Evolutionary conservation across 805 yeast species (phyloP), one percentile per base, ranked within the genome.

Genomic region (Ogataea degrootiae): DNA sequence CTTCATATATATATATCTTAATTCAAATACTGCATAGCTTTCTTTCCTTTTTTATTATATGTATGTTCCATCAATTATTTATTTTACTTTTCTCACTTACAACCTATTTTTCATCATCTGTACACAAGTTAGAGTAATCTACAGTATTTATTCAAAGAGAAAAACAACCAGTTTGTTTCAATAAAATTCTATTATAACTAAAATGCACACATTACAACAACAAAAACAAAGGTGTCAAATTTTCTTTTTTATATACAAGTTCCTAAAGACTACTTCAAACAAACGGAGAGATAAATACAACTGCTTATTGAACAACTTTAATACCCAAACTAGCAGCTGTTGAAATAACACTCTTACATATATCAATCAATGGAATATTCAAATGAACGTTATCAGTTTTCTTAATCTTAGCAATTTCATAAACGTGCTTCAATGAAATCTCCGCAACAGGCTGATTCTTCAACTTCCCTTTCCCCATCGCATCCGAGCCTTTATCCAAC

Each of bases 381-480:
- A 82, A 76, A 66, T 90, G 96, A 58, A 85, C 78, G 2, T 80
- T 82, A 67, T 94, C 99, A 1, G 83, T 85, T 65, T 90, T 81
- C 71, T 94, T 94, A 56, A 94, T 85, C 70, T 89, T 85, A 35
- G 99, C 98, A 58, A 94, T 87, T 70, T 92, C 98, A 63, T 88
- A 94, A 29, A 90, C 77, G 64, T 94, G 98, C 67, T 94, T 94
- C 59, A 94, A 75, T 16, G 91, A 81, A 37, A 78, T 62, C 44
- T 72, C 67, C 37, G 68, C 67, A 12, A 59, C 58, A 31, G 65
- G 63, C 29, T 49, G 50, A 21, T 61, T 58, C 33, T 54, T 49
- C 35, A 53, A 46, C 49, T 70, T 73, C 19, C 97, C 97, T 54
- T 82, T 80, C 11, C 87, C 84, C 16, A 83, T 77, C 51, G 73